Conservation (phyloP, 495 filamentous ascomycete species). For the Penicillium pancosmium region DNA sequence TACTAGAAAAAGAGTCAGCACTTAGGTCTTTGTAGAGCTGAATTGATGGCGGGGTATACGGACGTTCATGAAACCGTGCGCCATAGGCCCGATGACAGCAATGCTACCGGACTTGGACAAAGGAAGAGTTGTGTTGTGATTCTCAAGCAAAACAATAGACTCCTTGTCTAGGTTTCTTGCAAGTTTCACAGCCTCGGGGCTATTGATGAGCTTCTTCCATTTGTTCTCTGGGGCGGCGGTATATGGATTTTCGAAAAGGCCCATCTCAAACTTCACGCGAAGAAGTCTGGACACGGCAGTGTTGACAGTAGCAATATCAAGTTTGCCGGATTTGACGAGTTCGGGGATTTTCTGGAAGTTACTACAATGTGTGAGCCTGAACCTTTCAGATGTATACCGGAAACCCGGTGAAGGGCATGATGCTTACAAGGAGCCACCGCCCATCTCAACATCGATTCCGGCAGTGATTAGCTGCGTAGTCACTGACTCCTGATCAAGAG, state of each 20-base stretch:
- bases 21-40: not conserved
- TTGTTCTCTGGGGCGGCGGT: conserved; percentile 53
- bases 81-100: conserved; percentile 77
- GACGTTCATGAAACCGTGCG: conserved; percentile 69
- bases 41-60: conserved; percentile 22
- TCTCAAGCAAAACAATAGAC: conserved; percentile 71
- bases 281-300: conserved; percentile 66
- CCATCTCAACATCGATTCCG: conserved; percentile 78
- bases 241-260: conserved; percentile 70
- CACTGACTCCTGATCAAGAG: conserved; percentile 62
- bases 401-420: not conserved
- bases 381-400: not conserved
- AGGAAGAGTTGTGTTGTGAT: conserved; percentile 62
- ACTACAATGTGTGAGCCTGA: conserved; percentile 18
- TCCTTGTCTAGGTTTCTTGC: conserved; percentile 65
- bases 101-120: conserved; percentile 61
- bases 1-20: conserved; percentile 43
- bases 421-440: conserved; percentile 63
- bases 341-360: conserved; percentile 67
- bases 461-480: conserved; percentile 60
- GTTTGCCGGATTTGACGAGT: conserved; percentile 59
- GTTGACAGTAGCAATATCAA: conserved; percentile 58
- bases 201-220: conserved; percentile 60
- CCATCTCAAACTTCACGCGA: conserved; percentile 64
- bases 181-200: conserved; percentile 53